phyloP scores from a whole-genome alignment of 2,329 filamentous ascomycete genomes.

The Fusarium lateritium region DNA sequence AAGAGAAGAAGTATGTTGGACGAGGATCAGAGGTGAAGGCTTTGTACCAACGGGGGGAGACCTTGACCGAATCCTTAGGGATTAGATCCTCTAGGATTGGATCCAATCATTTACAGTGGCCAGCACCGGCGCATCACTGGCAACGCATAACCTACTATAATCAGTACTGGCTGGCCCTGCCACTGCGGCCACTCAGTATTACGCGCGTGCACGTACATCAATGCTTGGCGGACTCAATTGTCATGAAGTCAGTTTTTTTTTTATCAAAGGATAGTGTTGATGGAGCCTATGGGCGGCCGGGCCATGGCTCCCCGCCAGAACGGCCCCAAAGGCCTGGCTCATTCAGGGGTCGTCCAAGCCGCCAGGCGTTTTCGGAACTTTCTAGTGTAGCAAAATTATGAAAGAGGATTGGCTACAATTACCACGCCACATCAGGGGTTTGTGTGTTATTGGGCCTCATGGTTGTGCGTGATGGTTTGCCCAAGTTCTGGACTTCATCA shows the following conservation, averaged over 20 bases:
- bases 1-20: constrained; percentile 43
- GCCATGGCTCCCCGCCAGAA: background rate
- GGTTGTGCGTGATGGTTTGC: constrained; percentile 1
- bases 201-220: constrained; percentile 25
- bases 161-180: constrained; percentile 2
- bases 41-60: constrained; percentile 40
- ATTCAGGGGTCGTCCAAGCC: constrained; percentile 37
- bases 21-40: constrained; percentile 41
- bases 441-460: constrained; percentile 9
- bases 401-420: constrained; percentile 43
- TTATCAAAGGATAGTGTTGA: constrained; percentile 34
- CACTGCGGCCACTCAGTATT: constrained; percentile 11
- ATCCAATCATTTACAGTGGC: constrained; percentile 1
- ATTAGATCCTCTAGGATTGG: background rate
- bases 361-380: constrained; percentile 28
- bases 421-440: constrained; percentile 27
- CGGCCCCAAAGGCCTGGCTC: background rate
- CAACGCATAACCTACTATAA: constrained; percentile 9
- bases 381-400: constrained; percentile 35
- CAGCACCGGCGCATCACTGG: constrained; percentile 7
- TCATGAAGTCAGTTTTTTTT: constrained; percentile 4
- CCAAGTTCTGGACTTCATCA: background rate
- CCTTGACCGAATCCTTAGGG: constrained; percentile 22
- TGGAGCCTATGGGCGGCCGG: constrained; percentile 23
- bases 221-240: constrained; percentile 10